Base-by-base conservation (phyloP, 2,329 filamentous ascomycete species). In the Emericellopsis cladophorae region DNA sequence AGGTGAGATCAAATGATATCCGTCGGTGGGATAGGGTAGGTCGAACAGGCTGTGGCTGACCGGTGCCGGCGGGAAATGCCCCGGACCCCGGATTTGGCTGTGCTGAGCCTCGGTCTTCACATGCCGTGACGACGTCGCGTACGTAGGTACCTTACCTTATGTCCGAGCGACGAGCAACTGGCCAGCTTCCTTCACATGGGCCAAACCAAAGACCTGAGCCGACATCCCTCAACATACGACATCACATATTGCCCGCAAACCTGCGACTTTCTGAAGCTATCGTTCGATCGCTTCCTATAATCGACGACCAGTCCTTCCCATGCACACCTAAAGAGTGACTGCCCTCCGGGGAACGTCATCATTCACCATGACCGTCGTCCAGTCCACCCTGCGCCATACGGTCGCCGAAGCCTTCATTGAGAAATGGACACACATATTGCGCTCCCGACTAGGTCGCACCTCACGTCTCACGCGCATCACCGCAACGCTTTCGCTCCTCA, bases 381-480 rank as follows among this genome's bases (percentile, higher is more conserved):
- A 94, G 66, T 95, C 90, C 42, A 95, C 84, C 5, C 71, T 95
- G 51, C 78, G 79, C 49, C 67, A 70, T 50, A 72, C 74, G 50
- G 71, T 67, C 37, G 72, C 76, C 50, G 74, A 84, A 59, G 67
- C 68, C 35, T 75, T 87, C 42, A 57, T 80, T 52, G 67, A 76
- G 40, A 77, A 74, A 51, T 82, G 80, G 61, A 59, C 66, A 15
- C 58, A 60, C 18, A 58, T 74, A 39, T 59, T 79, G 40, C 67
- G 67, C 46, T 61, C 66, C 43, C 70, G 67, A 31, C 56, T 89
- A 42, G 71, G 70, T 44, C 69, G 67, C 44, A 83, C 83, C 4
- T 83, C 87, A 4, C 79, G 74, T 48, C 76, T 77, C 23, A 79
- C 82, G 7, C 82, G 79, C 51, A 70, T 94, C 14, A 66, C 93